Evolutionary conservation across 768 basidiomycete genomes (phyloP), one percentile per base, ranked within the genome.

Genomic region (Astraeus odoratus): DNA sequence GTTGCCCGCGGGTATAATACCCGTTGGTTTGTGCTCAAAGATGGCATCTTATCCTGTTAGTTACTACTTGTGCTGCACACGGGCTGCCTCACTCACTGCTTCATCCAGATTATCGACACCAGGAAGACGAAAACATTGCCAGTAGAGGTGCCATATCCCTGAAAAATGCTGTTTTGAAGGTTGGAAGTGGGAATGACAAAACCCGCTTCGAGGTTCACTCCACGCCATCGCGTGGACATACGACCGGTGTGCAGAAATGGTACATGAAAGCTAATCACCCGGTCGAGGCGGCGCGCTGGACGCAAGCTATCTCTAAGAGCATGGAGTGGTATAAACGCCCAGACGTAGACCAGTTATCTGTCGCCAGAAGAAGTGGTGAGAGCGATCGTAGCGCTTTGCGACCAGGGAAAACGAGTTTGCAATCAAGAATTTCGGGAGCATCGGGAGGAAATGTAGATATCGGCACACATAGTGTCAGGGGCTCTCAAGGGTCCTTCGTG

Each of bases 1-100:
- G 87, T 96, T 30, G 89, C 90, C 0, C 83, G 80, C 53, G 93
- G 94, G 0, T 95, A 92, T 59, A 82, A 80, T 48, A 85, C 86
- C 0, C 73, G 93, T 1, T 96, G 92, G 91, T 95, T 97, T 57
- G 89, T 95, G 0, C 74, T 96, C 16, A 83, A 87, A 56, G 77
- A 84, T 43, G 93, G 91, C 0, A 71, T 86, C 20, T 62, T 94
- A n/a, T 89, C 86, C 15, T 92, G 89, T 88, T 58, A 20, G 86
- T 75, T 1, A 26, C 13, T 40, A 25, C n/a, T 12, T 24, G n/a
- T n/a, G 26, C 22, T 19, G 9, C 26, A 4, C 29, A 26, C 9
- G n/a, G 13, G 18, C 4, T 20, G 8, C 12, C 10, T 29, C 29
- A 18, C 39, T 37, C 27, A 20, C 8, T 8, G 48, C 39, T 34